Evolutionary conservation across 345 rosid species (phyloP), one percentile per base, ranked within the genome.

Genomic region (Erysimum cheiranthoides): DNA sequence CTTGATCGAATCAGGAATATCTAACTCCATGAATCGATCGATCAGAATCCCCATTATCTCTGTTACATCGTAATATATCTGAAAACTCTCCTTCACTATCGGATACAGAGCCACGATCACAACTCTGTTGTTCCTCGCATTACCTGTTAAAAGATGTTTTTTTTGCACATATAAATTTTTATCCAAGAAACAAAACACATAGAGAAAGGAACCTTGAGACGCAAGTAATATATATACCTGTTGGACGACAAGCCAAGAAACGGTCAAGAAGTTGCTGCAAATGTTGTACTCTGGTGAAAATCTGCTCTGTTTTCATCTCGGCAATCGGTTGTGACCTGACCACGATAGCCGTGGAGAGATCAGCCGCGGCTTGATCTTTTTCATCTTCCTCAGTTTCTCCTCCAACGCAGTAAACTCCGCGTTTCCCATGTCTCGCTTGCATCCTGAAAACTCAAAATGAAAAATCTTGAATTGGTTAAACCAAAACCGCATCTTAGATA

Each of bases 221-320:
- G 2, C 8, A 49, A 40, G 61, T 40, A 17, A 40, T 47, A 7
- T 3, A 4, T 30, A 7, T 65, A 90, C 98, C 98, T 86, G 97
- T 87, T 40, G 99, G 97, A 27, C 87, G 86, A 67, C 97, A 92
- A 61, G 97, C 92, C 52, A 95, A 69, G 73, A 92, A 86, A 30
- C 97, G 97, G 2, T 87, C 93, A 11, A 95, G 87, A 6, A 90
- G 85, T 79, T 86, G 97, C 25, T 86, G 97, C 83, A 90, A 79
- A 71, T 86, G 97, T 16, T 86, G 90, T 11, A 84, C 49, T 85
- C 84, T 86, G 8, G 86, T 82, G 73, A 92, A 86, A 2, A 92
- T 18, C n/a, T 70, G 76, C 4, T 85, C 99, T 16, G 43, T 74
- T 65, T 78, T 88, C 93, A 90, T 84, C 34, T 90, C 93, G n/a